Evolutionary conservation across 2,329 filamentous ascomycete species (phyloP).

Genomic region (Hawksworthiomyces lignivorus): DNA sequence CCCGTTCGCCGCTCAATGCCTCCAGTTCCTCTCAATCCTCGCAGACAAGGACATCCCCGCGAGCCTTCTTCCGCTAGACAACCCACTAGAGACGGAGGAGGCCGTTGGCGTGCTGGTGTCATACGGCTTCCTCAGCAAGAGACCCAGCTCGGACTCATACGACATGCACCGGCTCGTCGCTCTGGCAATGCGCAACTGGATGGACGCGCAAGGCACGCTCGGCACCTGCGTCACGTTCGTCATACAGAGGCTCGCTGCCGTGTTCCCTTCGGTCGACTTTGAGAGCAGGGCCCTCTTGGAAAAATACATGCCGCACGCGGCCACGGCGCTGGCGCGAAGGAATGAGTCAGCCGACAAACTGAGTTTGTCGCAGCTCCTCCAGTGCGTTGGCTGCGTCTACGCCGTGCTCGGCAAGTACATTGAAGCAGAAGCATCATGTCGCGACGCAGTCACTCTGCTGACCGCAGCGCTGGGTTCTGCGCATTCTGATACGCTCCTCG

Average conservation of each 20-base stretch:
- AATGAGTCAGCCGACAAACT: too few relatives aligned
- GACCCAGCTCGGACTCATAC: conserved; percentile 11
- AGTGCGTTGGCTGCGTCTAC: too few relatives aligned
- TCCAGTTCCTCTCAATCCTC: conserved; percentile 22
- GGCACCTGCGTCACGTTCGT: conserved; percentile 2
- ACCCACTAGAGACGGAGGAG: conserved; percentile 13
- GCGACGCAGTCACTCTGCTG: too few relatives aligned
- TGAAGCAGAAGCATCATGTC: too few relatives aligned
- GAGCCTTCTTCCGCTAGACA: conserved; percentile 15
- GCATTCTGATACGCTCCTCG: too few relatives aligned
- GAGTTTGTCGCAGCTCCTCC: too few relatives aligned
- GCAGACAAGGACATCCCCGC: conserved; percentile 21
- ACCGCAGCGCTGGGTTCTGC: too few relatives aligned
- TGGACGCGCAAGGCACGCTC: conserved; percentile 11
- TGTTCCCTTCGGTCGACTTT: conserved; percentile 1
- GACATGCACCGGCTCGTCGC: conserved; percentile 26
- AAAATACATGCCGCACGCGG: too few relatives aligned
- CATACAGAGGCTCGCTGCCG: conserved; percentile 10
- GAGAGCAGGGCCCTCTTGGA: too few relatives aligned
- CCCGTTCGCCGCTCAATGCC: conserved; percentile 20
- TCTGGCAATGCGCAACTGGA: conserved; percentile 21
- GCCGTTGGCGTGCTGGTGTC: conserved; percentile 19
- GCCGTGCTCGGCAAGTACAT: too few relatives aligned
- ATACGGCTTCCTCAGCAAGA: conserved; percentile 24
- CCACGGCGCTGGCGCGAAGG: too few relatives aligned